Evolutionary conservation across 495 filamentous ascomycete species (phyloP).

Genomic region (Hypomontagnella submonticulosa): DNA sequence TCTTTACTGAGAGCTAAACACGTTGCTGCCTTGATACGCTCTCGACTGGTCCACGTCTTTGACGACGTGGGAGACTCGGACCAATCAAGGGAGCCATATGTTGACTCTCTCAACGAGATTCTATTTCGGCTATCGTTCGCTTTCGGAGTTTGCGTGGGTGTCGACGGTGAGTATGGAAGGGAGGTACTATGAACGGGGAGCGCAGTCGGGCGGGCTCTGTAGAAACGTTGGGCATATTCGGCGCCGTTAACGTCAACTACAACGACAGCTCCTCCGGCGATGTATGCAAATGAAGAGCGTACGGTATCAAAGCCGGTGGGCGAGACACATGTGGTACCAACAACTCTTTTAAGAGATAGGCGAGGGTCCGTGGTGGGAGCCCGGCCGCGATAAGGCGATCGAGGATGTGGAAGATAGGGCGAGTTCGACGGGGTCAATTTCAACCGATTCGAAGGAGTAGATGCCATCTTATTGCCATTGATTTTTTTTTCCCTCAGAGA

Average conservation of each 20-base stretch:
- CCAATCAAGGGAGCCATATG: conserved; percentile 59
- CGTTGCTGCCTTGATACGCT: conserved; percentile 95
- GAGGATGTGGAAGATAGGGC: conserved; percentile 70
- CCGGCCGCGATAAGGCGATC: conserved; percentile 69
- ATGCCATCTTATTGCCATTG: conserved; percentile 69
- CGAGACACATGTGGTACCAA: conserved; percentile 86
- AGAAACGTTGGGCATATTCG: conserved; percentile 84
- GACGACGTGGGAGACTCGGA: conserved; percentile 70
- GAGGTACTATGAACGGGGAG: conserved; percentile 67
- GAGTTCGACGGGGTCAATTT: conserved; percentile 86
- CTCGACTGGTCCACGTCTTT: conserved; percentile 84
- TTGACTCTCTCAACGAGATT: conserved; percentile 67
- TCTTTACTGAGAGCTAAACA: conserved; percentile 91
- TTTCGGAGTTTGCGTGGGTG: conserved; percentile 72
- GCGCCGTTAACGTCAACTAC: conserved; percentile 83
- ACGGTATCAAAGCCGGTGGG: conserved; percentile 88
- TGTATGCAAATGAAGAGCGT: conserved; percentile 83
- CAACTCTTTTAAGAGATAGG: conserved; percentile 81
- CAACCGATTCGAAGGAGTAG: conserved; percentile 69
- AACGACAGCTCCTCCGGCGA: conserved; percentile 92
- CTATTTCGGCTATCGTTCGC: conserved; percentile 72
- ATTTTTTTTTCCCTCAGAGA: conserved; percentile 26
- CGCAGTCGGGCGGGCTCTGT: conserved; percentile 84
- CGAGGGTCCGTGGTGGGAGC: conserved; percentile 56
- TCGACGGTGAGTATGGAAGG: conserved; percentile 52